Conservation (phyloP, 345 rosid genomes). For the Citrus inodora region DNA sequence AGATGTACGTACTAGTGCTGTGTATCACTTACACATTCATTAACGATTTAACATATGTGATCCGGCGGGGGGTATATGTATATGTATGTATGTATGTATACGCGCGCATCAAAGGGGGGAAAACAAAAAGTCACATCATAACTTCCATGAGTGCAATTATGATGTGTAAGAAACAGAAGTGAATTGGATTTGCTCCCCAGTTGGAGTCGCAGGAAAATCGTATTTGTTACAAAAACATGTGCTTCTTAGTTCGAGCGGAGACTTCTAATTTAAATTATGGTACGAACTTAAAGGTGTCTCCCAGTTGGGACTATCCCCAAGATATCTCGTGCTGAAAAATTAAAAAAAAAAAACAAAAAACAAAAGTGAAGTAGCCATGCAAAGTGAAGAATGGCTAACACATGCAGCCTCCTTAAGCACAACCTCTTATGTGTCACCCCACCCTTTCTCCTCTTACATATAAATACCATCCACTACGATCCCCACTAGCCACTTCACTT, state of each 20-base stretch:
- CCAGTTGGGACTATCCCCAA: rapidly evolving
- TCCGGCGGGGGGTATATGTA: too few relatives aligned
- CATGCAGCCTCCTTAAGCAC: constrained; percentile 4
- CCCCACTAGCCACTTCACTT: neutral
- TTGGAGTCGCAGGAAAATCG: too few relatives aligned
- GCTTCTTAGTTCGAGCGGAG: too few relatives aligned
- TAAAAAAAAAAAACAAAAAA: too few relatives aligned
- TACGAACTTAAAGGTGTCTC: too few relatives aligned
- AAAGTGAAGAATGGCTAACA: constrained; percentile 31
- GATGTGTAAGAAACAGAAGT: constrained; percentile 18
- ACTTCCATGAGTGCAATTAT: constrained; percentile 10
- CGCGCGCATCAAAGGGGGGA: too few relatives aligned
- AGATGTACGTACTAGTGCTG: neutral
- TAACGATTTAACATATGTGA: too few relatives aligned
- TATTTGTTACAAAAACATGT: too few relatives aligned
- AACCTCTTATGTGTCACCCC: constrained; percentile 12
- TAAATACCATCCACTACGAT: constrained; percentile 20
- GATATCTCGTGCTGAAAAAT: too few relatives aligned
- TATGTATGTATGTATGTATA: too few relatives aligned
- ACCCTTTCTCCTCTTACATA: neutral
- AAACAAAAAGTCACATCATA: too few relatives aligned
- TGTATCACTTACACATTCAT: neutral
- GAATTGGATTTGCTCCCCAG: neutral
- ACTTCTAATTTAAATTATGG: too few relatives aligned
- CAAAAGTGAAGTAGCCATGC: constrained; percentile 31